Conservation (phyloP, 306 rosid species). For the Acacia crassicarpa region DNA sequence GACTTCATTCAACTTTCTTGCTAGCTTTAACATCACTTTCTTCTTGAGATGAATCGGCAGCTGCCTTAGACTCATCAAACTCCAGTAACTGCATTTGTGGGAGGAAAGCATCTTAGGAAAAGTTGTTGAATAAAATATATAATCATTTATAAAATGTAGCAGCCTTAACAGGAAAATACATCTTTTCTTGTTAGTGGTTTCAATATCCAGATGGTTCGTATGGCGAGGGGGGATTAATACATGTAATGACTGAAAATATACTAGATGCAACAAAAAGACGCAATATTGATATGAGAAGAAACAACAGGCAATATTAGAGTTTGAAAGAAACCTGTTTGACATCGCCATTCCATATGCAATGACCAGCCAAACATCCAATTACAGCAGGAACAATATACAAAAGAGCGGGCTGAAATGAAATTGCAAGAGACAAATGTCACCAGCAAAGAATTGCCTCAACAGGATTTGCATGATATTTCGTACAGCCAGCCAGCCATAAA, state of each 20-base stretch:
- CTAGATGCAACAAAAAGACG: background rate
- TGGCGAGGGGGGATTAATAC: background rate
- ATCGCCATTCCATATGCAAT: conserved; percentile 91
- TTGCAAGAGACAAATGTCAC: conserved; percentile 10
- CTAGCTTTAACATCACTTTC: conserved; percentile 43
- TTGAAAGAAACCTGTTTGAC: conserved; percentile 78
- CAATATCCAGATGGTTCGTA: no score
- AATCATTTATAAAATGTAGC: background rate
- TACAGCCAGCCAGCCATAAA: conserved; percentile 13
- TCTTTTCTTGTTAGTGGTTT: background rate
- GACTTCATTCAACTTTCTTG: conserved; percentile 73
- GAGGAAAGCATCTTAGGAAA: conserved; percentile 13
- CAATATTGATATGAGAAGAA: background rate
- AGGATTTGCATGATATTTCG: background rate
- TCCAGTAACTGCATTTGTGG: conserved; percentile 67
- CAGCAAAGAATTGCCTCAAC: conserved; percentile 1
- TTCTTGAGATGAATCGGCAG: conserved; percentile 47
- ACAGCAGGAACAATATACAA: conserved; percentile 91
- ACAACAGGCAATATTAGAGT: conserved; percentile 19
- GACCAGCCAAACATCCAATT: conserved; percentile 94
- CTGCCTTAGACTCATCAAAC: conserved; percentile 77
- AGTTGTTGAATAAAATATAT: background rate
- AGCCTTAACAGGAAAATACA: background rate
- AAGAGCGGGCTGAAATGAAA: conserved; percentile 84
- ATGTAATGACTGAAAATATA: conserved; percentile 16